Percentiles rank a stretch among this genome's conserved stretches.
Evolutionary conservation across 345 rosid species (phyloP).

Genomic region (Orychophragmus violaceus): DNA sequence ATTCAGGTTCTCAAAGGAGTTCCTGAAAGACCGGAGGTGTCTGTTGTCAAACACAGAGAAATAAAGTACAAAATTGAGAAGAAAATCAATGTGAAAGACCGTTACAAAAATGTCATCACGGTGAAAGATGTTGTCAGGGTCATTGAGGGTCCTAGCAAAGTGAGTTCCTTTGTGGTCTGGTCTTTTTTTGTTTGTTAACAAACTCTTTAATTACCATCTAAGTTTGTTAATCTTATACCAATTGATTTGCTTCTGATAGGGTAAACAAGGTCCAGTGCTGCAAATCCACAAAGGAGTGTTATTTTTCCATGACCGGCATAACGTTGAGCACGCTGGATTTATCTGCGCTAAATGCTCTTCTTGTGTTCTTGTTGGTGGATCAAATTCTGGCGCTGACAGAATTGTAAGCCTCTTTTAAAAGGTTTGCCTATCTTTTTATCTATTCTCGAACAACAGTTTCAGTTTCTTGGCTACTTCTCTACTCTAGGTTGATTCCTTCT

Average conservation of each 20-base stretch:
- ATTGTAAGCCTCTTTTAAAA: slow-evolving; percentile 39
- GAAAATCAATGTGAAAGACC: slow-evolving; percentile 59
- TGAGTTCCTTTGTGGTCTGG: slow-evolving; percentile 34
- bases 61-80: slow-evolving; percentile 71
- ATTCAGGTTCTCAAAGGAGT: slow-evolving; percentile 73
- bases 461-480: background rate
- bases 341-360: slow-evolving; percentile 67
- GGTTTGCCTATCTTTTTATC: background rate
- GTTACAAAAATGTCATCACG: slow-evolving; percentile 49
- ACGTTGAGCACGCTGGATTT: slow-evolving; percentile 82
- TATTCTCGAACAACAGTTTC: background rate
- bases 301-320: slow-evolving; percentile 75
- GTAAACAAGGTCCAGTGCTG: slow-evolving; percentile 84
- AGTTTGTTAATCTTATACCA: background rate
- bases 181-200: background rate
- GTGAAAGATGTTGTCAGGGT: slow-evolving; percentile 76
- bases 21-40: slow-evolving; percentile 71
- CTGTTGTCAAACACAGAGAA: slow-evolving; percentile 65
- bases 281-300: slow-evolving; percentile 63
- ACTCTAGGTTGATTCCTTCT: slow-evolving; percentile 51
- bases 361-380: slow-evolving; percentile 69
- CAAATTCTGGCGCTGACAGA: slow-evolving; percentile 49
- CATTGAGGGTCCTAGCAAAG: slow-evolving; percentile 77
- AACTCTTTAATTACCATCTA: background rate
- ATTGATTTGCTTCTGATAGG: slow-evolving; percentile 35